phyloP scores from a whole-genome alignment of 2,329 filamentous ascomycete species.

The Ophiocordyceps polyrhachis-furcata region DNA sequence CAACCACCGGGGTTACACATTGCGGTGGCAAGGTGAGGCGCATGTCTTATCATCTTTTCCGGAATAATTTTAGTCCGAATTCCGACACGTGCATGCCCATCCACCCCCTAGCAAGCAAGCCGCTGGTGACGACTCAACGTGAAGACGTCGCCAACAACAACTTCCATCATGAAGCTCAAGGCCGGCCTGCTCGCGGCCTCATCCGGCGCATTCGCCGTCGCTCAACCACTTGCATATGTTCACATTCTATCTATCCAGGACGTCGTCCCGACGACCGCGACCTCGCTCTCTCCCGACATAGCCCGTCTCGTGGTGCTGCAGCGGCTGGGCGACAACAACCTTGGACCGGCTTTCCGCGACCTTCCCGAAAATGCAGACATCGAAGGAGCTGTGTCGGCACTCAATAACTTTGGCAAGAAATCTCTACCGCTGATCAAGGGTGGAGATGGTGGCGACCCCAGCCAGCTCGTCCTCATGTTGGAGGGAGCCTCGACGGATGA shows the following conservation, averaged over 20 bases:
- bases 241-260: conserved; percentile 27
- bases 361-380: conserved; percentile 19
- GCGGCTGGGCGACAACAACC: conserved; percentile 28
- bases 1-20: too few relatives aligned
- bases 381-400: conserved; percentile 32
- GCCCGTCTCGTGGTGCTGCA: conserved; percentile 40
- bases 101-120: neutral
- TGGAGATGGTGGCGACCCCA: conserved; percentile 14
- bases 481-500: conserved; percentile 33
- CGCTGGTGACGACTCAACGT: conserved; percentile 8
- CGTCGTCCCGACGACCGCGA: conserved; percentile 10
- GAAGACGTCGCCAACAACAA: conserved; percentile 6
- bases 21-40: too few relatives aligned
- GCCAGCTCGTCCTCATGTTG: conserved; percentile 40
- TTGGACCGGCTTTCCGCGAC: conserved; percentile 28
- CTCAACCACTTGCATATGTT: conserved; percentile 27
- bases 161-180: conserved; percentile 23
- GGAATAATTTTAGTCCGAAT: neutral
- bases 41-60: neutral
- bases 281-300: conserved; percentile 31
- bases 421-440: conserved; percentile 30
- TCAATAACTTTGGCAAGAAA: conserved; percentile 41
- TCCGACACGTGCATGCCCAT: conserved; percentile 10
- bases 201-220: conserved; percentile 19
- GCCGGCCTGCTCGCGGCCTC: conserved; percentile 20